A percentile compares a stretch with the other conserved stretches of the same genome.
These are phyloP conservation scores for Trichoderma sp. DNA, from an alignment of 2,329 filamentous ascomycete genomes.

Conservation along the genomic window DNA sequence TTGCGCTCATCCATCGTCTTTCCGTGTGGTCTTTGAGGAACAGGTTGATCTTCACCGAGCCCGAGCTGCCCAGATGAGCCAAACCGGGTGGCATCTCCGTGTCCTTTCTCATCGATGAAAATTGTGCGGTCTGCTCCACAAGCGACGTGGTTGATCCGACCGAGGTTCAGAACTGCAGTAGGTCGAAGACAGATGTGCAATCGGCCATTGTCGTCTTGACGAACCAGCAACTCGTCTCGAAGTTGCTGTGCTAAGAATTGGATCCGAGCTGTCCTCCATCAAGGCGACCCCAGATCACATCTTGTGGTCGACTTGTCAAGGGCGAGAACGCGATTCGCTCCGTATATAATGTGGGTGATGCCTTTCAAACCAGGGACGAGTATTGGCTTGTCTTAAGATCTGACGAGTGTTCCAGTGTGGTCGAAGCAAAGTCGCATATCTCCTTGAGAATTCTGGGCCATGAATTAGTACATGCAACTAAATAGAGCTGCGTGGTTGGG, in stretches of 20 bases:
- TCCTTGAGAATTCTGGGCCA: constrained; percentile 29
- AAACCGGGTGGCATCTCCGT: background rate
- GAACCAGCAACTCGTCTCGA: background rate
- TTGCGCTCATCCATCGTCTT: background rate
- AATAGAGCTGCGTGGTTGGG: constrained; percentile 1
- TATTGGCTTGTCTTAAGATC: constrained; percentile 45
- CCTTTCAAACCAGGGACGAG: constrained; percentile 56
- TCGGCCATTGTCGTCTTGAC: background rate
- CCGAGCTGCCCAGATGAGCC: background rate
- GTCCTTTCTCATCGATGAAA: background rate
- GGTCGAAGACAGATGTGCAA: background rate
- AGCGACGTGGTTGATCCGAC: background rate
- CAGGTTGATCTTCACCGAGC: background rate
- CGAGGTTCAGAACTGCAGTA: background rate
- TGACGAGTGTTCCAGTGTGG: constrained; percentile 36
- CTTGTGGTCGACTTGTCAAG: constrained; percentile 52
- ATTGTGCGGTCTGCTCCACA: background rate
- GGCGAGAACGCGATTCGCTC: constrained; percentile 65
- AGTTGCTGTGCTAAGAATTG: background rate
- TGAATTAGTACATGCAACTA: background rate
- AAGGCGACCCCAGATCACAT: constrained; percentile 45
- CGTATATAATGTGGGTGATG: constrained; percentile 58
- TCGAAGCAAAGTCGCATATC: constrained; percentile 52
- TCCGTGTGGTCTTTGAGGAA: background rate
- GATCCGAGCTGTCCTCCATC: constrained; percentile 38